Percentiles rank a stretch among this genome's conserved stretches.
Conservation (phyloP, 306 rosid genomes). For the Prunus dulcis region DNA sequence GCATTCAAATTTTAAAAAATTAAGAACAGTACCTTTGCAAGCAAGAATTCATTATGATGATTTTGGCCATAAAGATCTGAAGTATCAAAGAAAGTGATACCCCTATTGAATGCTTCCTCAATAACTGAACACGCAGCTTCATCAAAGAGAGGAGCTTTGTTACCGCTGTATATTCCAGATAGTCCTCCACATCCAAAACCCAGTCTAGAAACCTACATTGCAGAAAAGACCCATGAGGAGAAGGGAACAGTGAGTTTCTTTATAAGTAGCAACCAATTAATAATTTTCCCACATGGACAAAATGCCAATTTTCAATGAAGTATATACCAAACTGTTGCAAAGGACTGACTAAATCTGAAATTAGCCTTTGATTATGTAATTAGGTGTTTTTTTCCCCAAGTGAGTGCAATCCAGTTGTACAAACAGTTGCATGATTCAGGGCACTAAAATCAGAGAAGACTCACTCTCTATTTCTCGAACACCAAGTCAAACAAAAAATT, state of each 20-base stretch:
- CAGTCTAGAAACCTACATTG: slow-evolving; percentile 66
- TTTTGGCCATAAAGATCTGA: slow-evolving; percentile 57
- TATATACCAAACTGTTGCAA: not conserved
- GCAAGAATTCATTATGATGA: slow-evolving; percentile 67
- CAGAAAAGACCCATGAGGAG: not conserved
- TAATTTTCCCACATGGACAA: not conserved
- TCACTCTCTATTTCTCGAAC: too few species aligned
- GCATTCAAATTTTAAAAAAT: not conserved
- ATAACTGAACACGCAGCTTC: slow-evolving; percentile 61
- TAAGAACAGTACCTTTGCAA: slow-evolving; percentile 46
- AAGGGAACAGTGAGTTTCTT: not conserved
- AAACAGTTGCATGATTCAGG: not conserved
- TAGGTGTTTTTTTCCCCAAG: not conserved
- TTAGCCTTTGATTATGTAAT: not conserved
- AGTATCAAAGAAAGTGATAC: slow-evolving; percentile 71
- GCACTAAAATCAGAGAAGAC: not conserved
- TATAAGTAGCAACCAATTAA: not conserved
- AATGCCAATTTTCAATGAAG: not conserved
- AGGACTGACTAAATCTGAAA: not conserved
- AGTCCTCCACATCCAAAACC: slow-evolving; percentile 86
- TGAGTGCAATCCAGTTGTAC: not conserved
- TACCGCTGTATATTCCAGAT: slow-evolving; percentile 48
- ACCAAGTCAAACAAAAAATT: too few species aligned
- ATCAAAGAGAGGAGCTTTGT: slow-evolving; percentile 53
- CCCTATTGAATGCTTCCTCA: slow-evolving; percentile 60